Evolutionary conservation across 441 rosid genomes (phyloP), one percentile per base, ranked within the genome.

Genomic region (Jatropha podagrica): DNA sequence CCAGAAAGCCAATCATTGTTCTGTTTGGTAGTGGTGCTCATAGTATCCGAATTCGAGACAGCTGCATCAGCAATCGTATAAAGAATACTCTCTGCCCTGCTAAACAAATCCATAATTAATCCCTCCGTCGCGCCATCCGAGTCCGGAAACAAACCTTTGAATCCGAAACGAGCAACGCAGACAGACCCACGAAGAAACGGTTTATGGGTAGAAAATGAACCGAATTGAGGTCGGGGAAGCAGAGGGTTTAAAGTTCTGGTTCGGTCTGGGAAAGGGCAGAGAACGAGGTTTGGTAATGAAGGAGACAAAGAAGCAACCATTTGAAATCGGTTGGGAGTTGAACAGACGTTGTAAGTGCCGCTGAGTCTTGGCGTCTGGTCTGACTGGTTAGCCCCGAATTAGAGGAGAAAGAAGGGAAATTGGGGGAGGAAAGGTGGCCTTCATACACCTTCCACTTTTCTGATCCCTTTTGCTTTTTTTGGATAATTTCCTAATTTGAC

Each of bases 1-100:
- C 98, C 98, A 75, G 98, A 88, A 42, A 95, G 85, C 99, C 99
- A 93, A 82, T 95, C 98, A 69, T 61, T 83, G 76, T 61, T 88
- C 88, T 90, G 94, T 41, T 80, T 83, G 17, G 92, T 78, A 20
- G 77, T 13, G 2, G 85, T 52, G 15, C 68, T 68, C n/a, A 92
- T 71, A 1, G 84, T 71, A 4, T 91, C 97, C 1, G 97, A 85
- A 76, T 90, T 85, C 20, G 96, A 87, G 68, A 95, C 89, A 23
- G 95, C 89, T 10, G 97, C 94, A 79, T 93, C 97, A 4, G 98
- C 96, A 82, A 95, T 79, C 2, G 91, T 90, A 77, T 87, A 87
- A 49, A 93, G 79, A 49, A 93, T 55, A 65, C 76, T 77, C 81
- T 92, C 95, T 2, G 86, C 91, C 59, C 82, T 69, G 32, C 69